Base-by-base conservation (phyloP, 352 stramenopile species). In the Pythium utonaiense region DNA sequence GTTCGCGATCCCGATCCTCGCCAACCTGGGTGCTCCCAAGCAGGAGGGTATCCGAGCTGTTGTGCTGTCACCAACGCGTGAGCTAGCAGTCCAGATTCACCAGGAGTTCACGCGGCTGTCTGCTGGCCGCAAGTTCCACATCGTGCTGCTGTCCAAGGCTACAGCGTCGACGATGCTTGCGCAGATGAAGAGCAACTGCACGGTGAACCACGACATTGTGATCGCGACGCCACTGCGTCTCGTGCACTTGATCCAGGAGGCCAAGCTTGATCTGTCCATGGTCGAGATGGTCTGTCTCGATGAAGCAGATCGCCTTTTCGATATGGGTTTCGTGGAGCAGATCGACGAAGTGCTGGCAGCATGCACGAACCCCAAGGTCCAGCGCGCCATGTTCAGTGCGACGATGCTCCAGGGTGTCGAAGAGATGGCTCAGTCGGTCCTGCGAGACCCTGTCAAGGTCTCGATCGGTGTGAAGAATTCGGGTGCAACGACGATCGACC, bases 261-360 rank as follows among this genome's bases (percentile, higher is more conserved):
- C 78, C 14, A 74, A 83, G 50, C 72, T 99, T 8, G 84, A 97
- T 49, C 62, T 88, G 14, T 83, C 75, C 8, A 95, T 71, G 33
- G 88, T 97, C 60, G 79, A 98, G 60, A 88, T 98, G 51, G 78
- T 99, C 12, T 96, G 98, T 41, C 72, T 99, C 16, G 97, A 99
- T 74, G 98, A 99, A 80, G 97, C 96, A 13, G 98, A 99, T 76
- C 93, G 97, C 62, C 76, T 99, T 8, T 95, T 99, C 38, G 97
- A 99, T 57, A 83, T 96, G 75, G 91, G 86, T 33, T 98, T 99
- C 66, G 74, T 99, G 21, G 80, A 93, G 58, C 97, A 99, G 74
- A 97, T 99, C 53, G 97, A 99, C 73, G 89, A 96, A 44, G 93
- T 99, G 61, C 89, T 99, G 30, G 83, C 86, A 28, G 80, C 91